Base-by-base conservation (phyloP, 1,139 yeast species). In the Kodamaea arcana region DNA sequence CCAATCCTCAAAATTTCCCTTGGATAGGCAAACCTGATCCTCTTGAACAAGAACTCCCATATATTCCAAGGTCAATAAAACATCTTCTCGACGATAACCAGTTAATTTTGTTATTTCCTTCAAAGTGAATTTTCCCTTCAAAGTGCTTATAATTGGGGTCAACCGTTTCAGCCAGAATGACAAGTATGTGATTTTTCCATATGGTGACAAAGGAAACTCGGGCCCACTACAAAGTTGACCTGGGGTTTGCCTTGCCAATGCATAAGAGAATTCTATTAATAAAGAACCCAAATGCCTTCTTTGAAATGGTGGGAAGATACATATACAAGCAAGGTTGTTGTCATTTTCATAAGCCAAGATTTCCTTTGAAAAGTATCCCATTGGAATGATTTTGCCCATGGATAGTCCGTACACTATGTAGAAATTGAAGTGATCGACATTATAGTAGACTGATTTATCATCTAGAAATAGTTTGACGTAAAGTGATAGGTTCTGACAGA, bases 321-420 rank as follows among this genome's bases (percentile, higher is more conserved):
- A 72, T 16, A 92, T 84, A 53, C 97, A 92, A 1, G 97, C 96
- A 32, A 92, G 63, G 53, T 92, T 92, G 51, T 62, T 67, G 41
- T 88, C 85, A 37, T 77, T 74, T 37, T 86, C 94, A 78, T 90
- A 86, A 0, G 96, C 81, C 1, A 83, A 67, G 30, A 83, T 62
- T 51, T 92, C 98, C 47, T 86, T 85, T 15, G 97, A 88, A 51
- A 87, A 92, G 54, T 87, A 92, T 1, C 97, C 98, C 83, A 88
- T 78, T 6, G 94, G 88, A 31, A 68, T 51, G 35, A 51, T 58
- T 16, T 45, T 18, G 13, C 29, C 29, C 25, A 31, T 17, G n/a
- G 15, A 30, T 27, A 53, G 58, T 24, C 82, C 83, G 51, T 79
- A 90, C 29, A 80, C 65, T 14, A 87, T 70, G 55, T 80, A 92